Evolutionary conservation across 2,329 filamentous ascomycete genomes (phyloP).

Genomic region (Juglanconis juglandina): DNA sequence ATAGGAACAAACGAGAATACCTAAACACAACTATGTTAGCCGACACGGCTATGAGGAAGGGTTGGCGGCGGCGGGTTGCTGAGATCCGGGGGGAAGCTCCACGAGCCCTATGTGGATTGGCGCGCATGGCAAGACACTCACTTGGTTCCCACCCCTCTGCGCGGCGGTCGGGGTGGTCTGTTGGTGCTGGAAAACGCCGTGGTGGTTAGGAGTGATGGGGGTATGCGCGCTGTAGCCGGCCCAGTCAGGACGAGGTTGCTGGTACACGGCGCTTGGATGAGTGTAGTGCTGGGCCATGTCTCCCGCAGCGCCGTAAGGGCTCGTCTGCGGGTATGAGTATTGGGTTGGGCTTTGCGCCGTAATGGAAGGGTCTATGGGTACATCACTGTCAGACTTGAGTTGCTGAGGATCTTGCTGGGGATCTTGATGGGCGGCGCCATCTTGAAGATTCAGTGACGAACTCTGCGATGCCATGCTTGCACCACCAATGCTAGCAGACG

Average conservation of each 20-base stretch:
- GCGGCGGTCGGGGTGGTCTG: conserved; percentile 54
- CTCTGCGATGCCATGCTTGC: conserved; percentile 97
- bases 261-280: conserved; percentile 61
- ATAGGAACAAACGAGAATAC: conserved; percentile 98
- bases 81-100: background rate
- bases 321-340: conserved; percentile 16
- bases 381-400: conserved; percentile 91
- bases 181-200: conserved; percentile 45
- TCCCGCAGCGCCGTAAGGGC: conserved; percentile 79
- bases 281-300: conserved; percentile 80
- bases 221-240: conserved; percentile 57
- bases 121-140: conserved; percentile 37
- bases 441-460: conserved; percentile 88
- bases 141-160: conserved; percentile 56
- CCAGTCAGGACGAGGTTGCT: conserved; percentile 69
- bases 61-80: background rate
- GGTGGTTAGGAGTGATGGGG: conserved; percentile 49
- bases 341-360: conserved; percentile 81
- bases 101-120: background rate
- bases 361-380: conserved; percentile 99
- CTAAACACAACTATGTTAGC: conserved; percentile 44
- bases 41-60: background rate
- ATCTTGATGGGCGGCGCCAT: conserved; percentile 67
- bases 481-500: conserved; percentile 63
- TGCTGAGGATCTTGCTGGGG: conserved; percentile 61